Evolutionary conservation across 495 filamentous ascomycete genomes (phyloP).

Genomic region (Penicillium herquei): DNA sequence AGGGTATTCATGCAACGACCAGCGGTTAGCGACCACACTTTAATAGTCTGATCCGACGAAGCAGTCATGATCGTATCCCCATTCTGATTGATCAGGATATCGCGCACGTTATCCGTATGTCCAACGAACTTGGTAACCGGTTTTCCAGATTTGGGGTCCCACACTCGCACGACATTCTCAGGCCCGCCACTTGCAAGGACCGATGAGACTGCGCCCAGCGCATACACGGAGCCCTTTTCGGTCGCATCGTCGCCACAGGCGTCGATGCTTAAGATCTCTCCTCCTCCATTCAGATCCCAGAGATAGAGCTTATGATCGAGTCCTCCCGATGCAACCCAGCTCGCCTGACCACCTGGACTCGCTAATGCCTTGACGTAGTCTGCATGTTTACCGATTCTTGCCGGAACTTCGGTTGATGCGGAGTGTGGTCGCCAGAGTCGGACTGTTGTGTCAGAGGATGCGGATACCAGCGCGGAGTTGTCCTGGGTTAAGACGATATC

Average conservation of each 20-base stretch:
- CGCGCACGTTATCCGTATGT: conserved; percentile 94
- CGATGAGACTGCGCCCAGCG: conserved; percentile 68
- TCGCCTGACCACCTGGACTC: conserved; percentile 63
- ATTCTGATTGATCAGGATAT: conserved; percentile 82
- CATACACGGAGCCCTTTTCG: conserved; percentile 94
- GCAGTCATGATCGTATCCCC: conserved; percentile 92
- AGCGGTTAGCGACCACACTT: conserved; percentile 93
- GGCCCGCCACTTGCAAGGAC: conserved; percentile 92
- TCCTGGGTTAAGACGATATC: conserved; percentile 85
- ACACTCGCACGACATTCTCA: conserved; percentile 88
- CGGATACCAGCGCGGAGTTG: conserved; percentile 83
- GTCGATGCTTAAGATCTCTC: conserved; percentile 81
- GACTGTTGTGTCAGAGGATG: conserved; percentile 92
- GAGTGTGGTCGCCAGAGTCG: conserved; percentile 92
- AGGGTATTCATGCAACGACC: conserved; percentile 96
- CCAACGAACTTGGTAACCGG: conserved; percentile 94
- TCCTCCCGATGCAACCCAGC: conserved; percentile 96
- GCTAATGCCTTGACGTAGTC: conserved; percentile 97
- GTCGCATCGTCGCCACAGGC: conserved; percentile 73
- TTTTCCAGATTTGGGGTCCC: conserved; percentile 89
- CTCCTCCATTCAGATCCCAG: conserved; percentile 88
- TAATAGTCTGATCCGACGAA: conserved; percentile 94
- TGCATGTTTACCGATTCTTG: conserved; percentile 85
- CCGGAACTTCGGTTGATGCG: conserved; percentile 61
- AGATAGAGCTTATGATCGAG: conserved; percentile 87